phyloP scores from a whole-genome alignment of 805 yeast species.

The Huiozyma sinensis region DNA sequence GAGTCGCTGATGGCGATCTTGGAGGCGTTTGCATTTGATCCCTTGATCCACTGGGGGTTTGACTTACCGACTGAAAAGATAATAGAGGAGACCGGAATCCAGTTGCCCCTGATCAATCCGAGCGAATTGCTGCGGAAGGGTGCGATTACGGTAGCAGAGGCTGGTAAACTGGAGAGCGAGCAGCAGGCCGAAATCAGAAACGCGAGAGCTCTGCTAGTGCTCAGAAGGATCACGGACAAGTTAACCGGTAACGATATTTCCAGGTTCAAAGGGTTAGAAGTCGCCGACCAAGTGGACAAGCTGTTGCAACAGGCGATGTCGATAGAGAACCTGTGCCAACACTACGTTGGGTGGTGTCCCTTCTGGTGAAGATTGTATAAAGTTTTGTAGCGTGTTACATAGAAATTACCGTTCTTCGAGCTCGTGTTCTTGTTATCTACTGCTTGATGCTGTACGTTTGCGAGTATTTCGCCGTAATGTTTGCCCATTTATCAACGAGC shows the following conservation, averaged over 20 bases:
- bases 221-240: constrained; percentile 83
- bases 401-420: too few species aligned
- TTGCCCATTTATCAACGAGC: constrained; percentile 38
- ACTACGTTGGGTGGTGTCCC: constrained; percentile 97
- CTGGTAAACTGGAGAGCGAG: constrained; percentile 55
- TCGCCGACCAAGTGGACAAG: constrained; percentile 84
- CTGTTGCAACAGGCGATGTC: constrained; percentile 91
- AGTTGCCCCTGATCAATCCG: constrained; percentile 57
- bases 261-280: constrained; percentile 57
- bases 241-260: constrained; percentile 87
- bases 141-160: constrained; percentile 68
- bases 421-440: background rate
- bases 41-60: constrained; percentile 96
- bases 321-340: constrained; percentile 90
- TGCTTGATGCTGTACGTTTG: constrained; percentile 9
- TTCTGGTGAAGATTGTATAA: constrained; percentile 55
- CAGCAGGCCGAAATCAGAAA: constrained; percentile 65
- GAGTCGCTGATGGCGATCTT: constrained; percentile 95
- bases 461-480: constrained; percentile 10
- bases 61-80: constrained; percentile 78
- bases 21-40: constrained; percentile 97
- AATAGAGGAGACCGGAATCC: constrained; percentile 55
- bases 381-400: background rate
- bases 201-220: constrained; percentile 82
- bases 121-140: constrained; percentile 61